Evolutionary conservation across 192 early-diverging fungal genomes (phyloP).

Genomic region (Jimgerdemannia flammicorona): DNA sequence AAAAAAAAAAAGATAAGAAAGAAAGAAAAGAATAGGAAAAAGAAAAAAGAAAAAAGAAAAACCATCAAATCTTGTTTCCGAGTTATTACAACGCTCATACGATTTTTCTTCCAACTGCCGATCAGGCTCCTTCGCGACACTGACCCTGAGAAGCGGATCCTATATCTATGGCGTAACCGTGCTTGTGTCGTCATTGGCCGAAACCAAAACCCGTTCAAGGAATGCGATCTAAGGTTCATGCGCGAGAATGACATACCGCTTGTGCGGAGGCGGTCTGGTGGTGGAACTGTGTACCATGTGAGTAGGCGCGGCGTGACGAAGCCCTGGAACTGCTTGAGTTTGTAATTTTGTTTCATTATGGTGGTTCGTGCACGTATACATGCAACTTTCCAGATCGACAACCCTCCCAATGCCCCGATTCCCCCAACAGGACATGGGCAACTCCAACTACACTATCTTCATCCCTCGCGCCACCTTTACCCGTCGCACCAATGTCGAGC

Average conservation of each 20-base stretch:
- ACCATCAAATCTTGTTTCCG: too few species aligned
- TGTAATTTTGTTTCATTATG: too few species aligned
- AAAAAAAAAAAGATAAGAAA: too few species aligned
- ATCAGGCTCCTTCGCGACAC: conserved; percentile 62
- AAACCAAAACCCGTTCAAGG: conserved; percentile 99
- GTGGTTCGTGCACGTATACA: background rate
- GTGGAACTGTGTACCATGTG: conserved; percentile 94
- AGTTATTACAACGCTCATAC: too few species aligned
- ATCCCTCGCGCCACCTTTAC: conserved; percentile 87
- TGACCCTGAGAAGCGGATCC: conserved; percentile 57
- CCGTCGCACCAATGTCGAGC: conserved; percentile 66
- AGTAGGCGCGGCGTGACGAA: conserved; percentile 6
- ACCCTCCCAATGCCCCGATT: background rate
- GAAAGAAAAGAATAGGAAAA: too few species aligned
- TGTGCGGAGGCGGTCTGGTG: conserved; percentile 85
- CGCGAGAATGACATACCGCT: conserved; percentile 65
- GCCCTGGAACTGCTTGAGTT: too few species aligned
- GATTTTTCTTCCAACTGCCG: background rate
- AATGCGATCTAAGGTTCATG: conserved; percentile 80
- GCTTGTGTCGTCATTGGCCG: conserved; percentile 90
- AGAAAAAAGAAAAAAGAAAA: too few species aligned
- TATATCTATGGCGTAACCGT: conserved; percentile 88
- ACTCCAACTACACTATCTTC: conserved; percentile 91
- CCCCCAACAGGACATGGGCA: conserved; percentile 76
- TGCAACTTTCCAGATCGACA: background rate